Evolutionary conservation across 805 yeast species (phyloP).

Genomic region (Kuraishia ogatae): DNA sequence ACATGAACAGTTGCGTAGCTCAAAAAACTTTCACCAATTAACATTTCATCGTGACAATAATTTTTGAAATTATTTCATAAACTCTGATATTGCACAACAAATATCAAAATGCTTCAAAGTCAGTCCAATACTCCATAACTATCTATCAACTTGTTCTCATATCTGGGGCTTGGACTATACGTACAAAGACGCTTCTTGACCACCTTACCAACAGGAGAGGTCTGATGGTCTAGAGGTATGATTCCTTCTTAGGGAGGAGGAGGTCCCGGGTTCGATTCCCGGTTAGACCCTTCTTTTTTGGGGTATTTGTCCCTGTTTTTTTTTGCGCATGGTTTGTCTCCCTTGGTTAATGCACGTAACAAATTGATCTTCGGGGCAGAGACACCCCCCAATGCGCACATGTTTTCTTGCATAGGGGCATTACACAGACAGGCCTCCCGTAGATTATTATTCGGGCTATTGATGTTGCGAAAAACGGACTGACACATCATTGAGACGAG

Average conservation of each 20-base stretch:
- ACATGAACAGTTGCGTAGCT: too few relatives aligned
- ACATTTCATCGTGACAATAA: too few relatives aligned
- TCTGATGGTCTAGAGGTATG: constrained; percentile 10
- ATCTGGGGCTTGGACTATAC: not conserved
- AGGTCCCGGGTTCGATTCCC: constrained; percentile 12
- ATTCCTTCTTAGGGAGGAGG: constrained; percentile 10
- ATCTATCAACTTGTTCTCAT: not conserved
- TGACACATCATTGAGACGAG: not conserved
- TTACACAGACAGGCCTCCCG: too few relatives aligned
- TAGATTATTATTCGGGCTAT: not conserved
- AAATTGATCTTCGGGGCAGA: too few relatives aligned
- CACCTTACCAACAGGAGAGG: not conserved
- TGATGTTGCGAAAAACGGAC: not conserved
- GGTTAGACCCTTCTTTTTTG: constrained; percentile 6
- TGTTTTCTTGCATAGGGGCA: too few relatives aligned
- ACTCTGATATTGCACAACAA: not conserved
- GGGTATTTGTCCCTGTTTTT: not conserved
- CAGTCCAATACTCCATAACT: not conserved
- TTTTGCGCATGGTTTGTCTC: not conserved
- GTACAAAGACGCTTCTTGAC: not conserved
- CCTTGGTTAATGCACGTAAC: not conserved
- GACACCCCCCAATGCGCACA: too few relatives aligned
- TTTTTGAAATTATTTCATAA: too few relatives aligned
- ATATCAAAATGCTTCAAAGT: too few relatives aligned
- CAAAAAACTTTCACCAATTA: too few relatives aligned